Base-by-base conservation (phyloP, 202 grass and related monocot genomes). In the Setaria viridis region DNA sequence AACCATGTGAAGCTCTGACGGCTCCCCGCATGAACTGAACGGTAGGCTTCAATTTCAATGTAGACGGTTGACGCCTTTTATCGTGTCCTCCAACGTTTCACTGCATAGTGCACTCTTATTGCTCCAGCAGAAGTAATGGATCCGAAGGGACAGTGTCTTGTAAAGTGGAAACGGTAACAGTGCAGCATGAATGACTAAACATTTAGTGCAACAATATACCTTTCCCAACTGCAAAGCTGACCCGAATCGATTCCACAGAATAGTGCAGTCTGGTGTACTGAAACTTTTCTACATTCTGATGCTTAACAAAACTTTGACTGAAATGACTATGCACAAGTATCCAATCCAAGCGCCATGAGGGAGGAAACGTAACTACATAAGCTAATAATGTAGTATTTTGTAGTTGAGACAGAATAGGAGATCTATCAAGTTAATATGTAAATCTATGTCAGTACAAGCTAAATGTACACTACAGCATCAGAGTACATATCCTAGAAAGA, bases 1-100 rank as follows among this genome's bases (percentile, higher is more conserved):
- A 87, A 80, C 89, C 89, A 84, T 80, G 89, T 87, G 80, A 55
- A 54, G 25, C 13, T 9, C 83, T 86, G 89, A 39, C 85, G 53
- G 58, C 17, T 70, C 43, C 80, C 60, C 34, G 62, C 42, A 43
- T 12, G 20, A 67, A 83, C 79, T 51, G 62, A 74, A 30, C 9
- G 51, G 58, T 51, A 72, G 47, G 32, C 42, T 49, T 72, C 73
- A 90, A 59, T 58, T 72, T 86, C 39, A n/a, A 82, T 72, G 72
- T 13, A 3, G 76, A 66, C 46, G 48, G 48, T 39, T 43, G 67
- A 79, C 55, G 45, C n/a, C 70, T 43, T 34, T 25, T 67, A 39
- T 70, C 25, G 7, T 78, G 77, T 9, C 82, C 72, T 47, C 32
- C 45, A 80, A 30, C 29, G 48, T 76, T 83, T 67, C 35, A 57